These are phyloP conservation scores for Epichloe hybrida DNA, from an alignment of 2,329 filamentous ascomycete species.

Conservation along the genomic window DNA sequence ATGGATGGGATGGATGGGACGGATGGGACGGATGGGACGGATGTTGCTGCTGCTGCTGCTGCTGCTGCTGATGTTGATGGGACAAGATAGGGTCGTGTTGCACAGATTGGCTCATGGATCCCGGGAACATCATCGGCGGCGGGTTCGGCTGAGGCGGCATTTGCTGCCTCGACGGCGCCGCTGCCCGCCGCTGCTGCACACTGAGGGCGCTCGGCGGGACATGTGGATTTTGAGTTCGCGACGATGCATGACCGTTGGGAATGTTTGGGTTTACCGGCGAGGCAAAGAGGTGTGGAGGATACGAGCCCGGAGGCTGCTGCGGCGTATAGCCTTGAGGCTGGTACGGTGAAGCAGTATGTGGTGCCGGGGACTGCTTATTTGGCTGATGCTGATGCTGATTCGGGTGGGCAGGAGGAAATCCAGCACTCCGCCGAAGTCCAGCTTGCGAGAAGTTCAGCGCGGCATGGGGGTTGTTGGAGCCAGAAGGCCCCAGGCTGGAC, in stretches of 20 bases:
- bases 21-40: slow-evolving; percentile 10
- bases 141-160: slow-evolving; percentile 27
- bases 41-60: slow-evolving; percentile 14
- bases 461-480: slow-evolving; percentile 39
- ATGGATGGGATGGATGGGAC: slow-evolving; percentile 15
- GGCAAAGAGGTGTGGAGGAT: slow-evolving; percentile 40
- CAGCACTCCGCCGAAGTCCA: slow-evolving; percentile 30
- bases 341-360: slow-evolving; percentile 42
- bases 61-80: slow-evolving; percentile 25
- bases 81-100: slow-evolving; percentile 30
- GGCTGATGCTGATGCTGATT: slow-evolving; percentile 36
- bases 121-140: slow-evolving; percentile 24
- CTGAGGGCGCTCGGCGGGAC: slow-evolving; percentile 35
- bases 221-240: slow-evolving; percentile 29
- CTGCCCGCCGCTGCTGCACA: slow-evolving; percentile 30
- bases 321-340: slow-evolving; percentile 39
- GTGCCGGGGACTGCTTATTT: slow-evolving; percentile 41
- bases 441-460: slow-evolving; percentile 40
- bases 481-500: slow-evolving; percentile 35
- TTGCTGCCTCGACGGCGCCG: slow-evolving; percentile 28
- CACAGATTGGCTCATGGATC: slow-evolving; percentile 27
- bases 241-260: slow-evolving; percentile 28
- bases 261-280: slow-evolving; percentile 34
- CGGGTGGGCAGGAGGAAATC: slow-evolving; percentile 33
- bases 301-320: slow-evolving; percentile 35